Evolutionary conservation across 371 early-diverging fungal species (phyloP), one percentile per base, ranked within the genome.

Genomic region (Blakeslea trispora): DNA sequence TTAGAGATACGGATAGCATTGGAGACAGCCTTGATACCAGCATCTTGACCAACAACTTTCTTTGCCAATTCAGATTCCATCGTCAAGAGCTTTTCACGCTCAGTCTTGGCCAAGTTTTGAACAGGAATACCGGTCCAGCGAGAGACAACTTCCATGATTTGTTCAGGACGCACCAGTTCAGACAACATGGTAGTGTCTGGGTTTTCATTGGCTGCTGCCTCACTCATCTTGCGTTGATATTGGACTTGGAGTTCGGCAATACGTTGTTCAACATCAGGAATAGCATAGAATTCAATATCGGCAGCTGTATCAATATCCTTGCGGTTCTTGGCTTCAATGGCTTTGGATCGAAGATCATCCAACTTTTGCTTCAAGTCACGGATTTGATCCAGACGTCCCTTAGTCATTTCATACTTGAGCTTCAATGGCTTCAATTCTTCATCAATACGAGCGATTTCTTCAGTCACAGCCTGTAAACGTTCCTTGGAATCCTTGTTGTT

Each of bases 81-180:
- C 17, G 87, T 70, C 55, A 95, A 57, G 32, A 97, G 74, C 64
- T 90, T 89, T 42, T 91, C 90, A 41, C 84, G 81, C 57, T 98
- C 96, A 31, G 85, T 86, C 59, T 82, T 81, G 44, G 89, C 87
- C 59, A 94, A 63, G 18, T 83, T 76, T 54, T 82, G 84, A 14
- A 94, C 91, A 10, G 96, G 95, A 49, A 97, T 95, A 39, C 94
- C 94, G 1, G 95, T 96, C 83, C 91, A 88, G 3, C 91, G 82
- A 14, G 91, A 86, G 1, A 97, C 92, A 22, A 94, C 90, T 53
- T 88, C 87, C 41, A 91, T 93, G 59, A 97, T 90, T 53, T 93
- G 88, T 45, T 91, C 90, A 10, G 90, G 85, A 4, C 90, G 88
- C 18, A 96, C 95, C 3, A 92, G 81, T 59, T 95, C 95, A 37